Evolutionary conservation across 139 green algal genomes (phyloP).

Genomic region (Deuterostichococcus epilithicus): DNA sequence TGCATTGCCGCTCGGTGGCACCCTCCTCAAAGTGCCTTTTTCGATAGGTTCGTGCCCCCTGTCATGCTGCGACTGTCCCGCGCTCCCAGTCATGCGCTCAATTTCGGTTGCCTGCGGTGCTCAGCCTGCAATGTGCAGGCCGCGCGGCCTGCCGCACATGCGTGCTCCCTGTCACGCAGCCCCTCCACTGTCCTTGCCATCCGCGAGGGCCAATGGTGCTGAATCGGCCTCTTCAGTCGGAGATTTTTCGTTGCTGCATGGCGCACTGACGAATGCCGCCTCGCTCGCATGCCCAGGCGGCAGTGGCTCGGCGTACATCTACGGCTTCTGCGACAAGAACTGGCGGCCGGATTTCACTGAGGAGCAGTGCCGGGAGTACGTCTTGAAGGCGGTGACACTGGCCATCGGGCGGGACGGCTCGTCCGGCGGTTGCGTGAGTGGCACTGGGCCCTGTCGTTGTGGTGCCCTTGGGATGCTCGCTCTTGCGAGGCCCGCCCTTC

Average conservation of each 20-base stretch:
- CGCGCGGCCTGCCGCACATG: too few species aligned
- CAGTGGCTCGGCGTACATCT: constrained; percentile 87
- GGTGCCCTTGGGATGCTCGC: too few species aligned
- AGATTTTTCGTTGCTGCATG: neutral
- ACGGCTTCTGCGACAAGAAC: constrained; percentile 73
- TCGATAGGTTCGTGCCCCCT: constrained; percentile 39
- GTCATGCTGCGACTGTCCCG: neutral
- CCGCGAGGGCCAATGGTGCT: too few species aligned
- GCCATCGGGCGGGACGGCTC: constrained; percentile 83
- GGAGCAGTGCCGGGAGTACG: constrained; percentile 74
- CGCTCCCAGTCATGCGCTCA: too few species aligned
- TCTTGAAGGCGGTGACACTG: constrained; percentile 62
- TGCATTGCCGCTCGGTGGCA: constrained; percentile 81
- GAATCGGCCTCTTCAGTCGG: too few species aligned
- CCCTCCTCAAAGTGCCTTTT: constrained; percentile 67
- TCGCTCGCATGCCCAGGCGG: constrained; percentile 47
- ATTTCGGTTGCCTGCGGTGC: too few species aligned
- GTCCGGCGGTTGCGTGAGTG: constrained; percentile 79
- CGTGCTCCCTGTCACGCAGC: too few species aligned
- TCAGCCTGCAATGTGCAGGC: too few species aligned
- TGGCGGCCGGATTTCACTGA: constrained; percentile 73
- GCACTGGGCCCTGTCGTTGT: too few species aligned
- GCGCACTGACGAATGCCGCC: neutral
- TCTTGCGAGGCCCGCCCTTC: too few species aligned
- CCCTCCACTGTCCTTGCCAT: too few species aligned